phyloP scores from a whole-genome alignment of 305 asterid genomes.

The Fraxinus velutina region DNA sequence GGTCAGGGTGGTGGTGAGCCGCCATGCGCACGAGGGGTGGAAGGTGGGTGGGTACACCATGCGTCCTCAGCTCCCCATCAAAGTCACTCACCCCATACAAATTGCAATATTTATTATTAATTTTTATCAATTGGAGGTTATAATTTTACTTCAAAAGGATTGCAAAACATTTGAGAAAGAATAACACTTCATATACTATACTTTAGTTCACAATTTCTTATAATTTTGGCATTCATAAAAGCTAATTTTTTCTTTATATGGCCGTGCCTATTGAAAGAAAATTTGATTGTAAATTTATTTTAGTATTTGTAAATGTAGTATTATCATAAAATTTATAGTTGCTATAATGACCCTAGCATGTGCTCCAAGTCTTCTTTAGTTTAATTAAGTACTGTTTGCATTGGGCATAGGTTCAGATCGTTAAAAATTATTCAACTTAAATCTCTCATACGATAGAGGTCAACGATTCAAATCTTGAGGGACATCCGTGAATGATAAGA shows the following conservation, averaged over 20 bases:
- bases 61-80: background rate
- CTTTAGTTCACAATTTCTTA: background rate
- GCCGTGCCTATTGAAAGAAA: background rate
- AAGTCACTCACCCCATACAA: background rate
- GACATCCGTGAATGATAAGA: background rate
- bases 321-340: no score
- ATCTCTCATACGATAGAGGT: background rate
- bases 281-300: no score
- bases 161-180: background rate
- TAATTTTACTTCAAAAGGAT: background rate
- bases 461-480: background rate
- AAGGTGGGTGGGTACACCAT: constrained; percentile 22
- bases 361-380: no score
- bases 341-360: no score
- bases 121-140: background rate
- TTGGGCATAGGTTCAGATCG: background rate
- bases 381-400: no score
- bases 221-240: background rate
- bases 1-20: constrained; percentile 36
- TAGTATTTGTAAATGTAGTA: no score
- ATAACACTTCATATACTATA: background rate
- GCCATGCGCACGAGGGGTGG: constrained; percentile 64
- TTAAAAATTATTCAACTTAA: background rate
- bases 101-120: background rate
- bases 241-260: background rate